A percentile compares a stretch with the other conserved stretches of the same genome.
phyloP scores from a whole-genome alignment of 1,139 yeast genomes.

The Hyphopichia pseudoburtonii region DNA sequence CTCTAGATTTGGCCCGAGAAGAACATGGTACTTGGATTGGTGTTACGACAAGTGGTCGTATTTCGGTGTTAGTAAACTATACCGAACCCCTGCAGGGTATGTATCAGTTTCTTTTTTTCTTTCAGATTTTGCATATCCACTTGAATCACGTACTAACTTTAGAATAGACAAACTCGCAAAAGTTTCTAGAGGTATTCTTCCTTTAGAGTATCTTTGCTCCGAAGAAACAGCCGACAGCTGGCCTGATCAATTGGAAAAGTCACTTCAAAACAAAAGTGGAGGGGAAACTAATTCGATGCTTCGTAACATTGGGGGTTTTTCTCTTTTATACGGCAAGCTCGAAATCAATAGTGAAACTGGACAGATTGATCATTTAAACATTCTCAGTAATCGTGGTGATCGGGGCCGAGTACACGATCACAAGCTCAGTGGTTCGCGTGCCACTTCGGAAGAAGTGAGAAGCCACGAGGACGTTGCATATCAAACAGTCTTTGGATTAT shows the following conservation, averaged over 20 bases:
- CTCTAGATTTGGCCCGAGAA: constrained; percentile 69
- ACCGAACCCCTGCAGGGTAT: no score
- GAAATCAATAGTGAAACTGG: constrained; percentile 19
- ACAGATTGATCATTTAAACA: constrained; percentile 38
- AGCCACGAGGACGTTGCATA: constrained; percentile 14
- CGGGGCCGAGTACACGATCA: constrained; percentile 28
- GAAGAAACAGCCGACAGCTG: constrained; percentile 44
- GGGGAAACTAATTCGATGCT: constrained; percentile 27
- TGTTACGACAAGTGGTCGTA: constrained; percentile 55
- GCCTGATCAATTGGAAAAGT: constrained; percentile 36
- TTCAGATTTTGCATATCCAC: constrained; percentile 1
- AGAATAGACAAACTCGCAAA: constrained; percentile 29
- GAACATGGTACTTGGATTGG: constrained; percentile 96
- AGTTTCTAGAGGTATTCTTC: constrained; percentile 73
- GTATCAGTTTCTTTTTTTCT: constrained; percentile 12
- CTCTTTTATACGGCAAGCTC: constrained; percentile 69
- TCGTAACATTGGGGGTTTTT: constrained; percentile 75
- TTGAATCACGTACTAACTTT: constrained; percentile 14
- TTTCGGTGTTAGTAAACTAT: constrained; percentile 77
- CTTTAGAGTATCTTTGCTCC: constrained; percentile 53
- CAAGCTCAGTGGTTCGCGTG: constrained; percentile 1
- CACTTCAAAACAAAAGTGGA: constrained; percentile 22
- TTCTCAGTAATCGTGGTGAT: constrained; percentile 54
- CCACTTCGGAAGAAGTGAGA: constrained; percentile 9
- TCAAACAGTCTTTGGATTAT: constrained; percentile 49